These are phyloP conservation scores for Apiospora arundinis DNA, from an alignment of 2,329 filamentous ascomycete genomes.

Conservation along the genomic window DNA sequence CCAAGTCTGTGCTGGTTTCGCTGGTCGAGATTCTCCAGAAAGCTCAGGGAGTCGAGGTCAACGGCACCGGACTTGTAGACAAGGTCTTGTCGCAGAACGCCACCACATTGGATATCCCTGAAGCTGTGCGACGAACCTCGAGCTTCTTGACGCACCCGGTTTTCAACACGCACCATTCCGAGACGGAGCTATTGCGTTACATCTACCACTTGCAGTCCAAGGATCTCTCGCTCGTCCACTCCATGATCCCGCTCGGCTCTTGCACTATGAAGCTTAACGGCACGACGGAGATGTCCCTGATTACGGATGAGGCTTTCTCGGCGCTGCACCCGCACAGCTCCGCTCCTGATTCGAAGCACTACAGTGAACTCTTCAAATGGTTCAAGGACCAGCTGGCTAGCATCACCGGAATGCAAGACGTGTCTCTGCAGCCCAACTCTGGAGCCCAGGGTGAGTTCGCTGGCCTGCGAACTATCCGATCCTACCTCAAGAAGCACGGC, in stretches of 20 bases:
- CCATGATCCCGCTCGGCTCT: constrained; percentile 96
- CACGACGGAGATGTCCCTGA: constrained; percentile 89
- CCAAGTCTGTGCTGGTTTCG: constrained; percentile 50
- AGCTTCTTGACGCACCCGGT: constrained; percentile 86
- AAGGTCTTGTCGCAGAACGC: constrained; percentile 44
- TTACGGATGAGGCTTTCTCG: constrained; percentile 78
- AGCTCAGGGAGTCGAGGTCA: constrained; percentile 36
- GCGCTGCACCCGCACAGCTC: constrained; percentile 84
- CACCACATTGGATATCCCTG: constrained; percentile 56
- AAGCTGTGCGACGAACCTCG: constrained; percentile 71
- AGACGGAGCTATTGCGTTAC: constrained; percentile 92
- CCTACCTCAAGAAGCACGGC: constrained; percentile 75
- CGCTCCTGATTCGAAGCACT: constrained; percentile 67
- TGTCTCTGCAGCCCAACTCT: constrained; percentile 93
- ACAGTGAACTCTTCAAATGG: constrained; percentile 71
- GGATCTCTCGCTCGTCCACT: constrained; percentile 91
- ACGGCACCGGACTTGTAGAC: constrained; percentile 45
- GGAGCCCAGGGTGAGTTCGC: constrained; percentile 96
- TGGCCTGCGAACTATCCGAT: constrained; percentile 85
- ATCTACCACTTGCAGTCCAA: constrained; percentile 93
- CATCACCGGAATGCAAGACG: constrained; percentile 89
- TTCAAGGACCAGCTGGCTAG: constrained; percentile 78
- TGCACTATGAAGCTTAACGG: constrained; percentile 99
- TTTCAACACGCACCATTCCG: constrained; percentile 94
- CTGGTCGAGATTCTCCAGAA: constrained; percentile 20